Evolutionary conservation across 1,284 basidiomycete species (phyloP), one percentile per base, ranked within the genome.

Genomic region (Gymnopus androsaceus): DNA sequence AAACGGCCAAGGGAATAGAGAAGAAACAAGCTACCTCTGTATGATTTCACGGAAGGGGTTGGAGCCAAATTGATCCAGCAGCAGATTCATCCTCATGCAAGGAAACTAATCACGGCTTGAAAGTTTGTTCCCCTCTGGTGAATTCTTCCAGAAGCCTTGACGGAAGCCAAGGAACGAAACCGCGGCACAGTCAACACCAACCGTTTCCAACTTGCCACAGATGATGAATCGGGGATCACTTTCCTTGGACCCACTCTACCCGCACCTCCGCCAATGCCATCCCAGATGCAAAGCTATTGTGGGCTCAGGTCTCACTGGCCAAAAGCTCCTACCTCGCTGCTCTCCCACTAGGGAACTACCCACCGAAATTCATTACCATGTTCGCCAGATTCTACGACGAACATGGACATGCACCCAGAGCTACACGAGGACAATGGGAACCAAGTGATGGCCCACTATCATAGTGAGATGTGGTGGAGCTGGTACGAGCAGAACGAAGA

Each of bases 371-470:
- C 28, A 23, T 51, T 15, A 15, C n/a, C 5, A 51, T 51, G 50
- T 51, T 51, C 17, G 36, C 21, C 2, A 8, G 9, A 5, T 53
- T 53, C 41, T 53, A 53, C 51, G 28, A n/a, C 27, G 3, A 45
- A 45, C 23, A 53, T 53, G 55, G 55, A 57, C 1, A 45, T 52
- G 38, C 55, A 57, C 30, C 21, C 28, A 0, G 41, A 45, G 19
- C 40, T 51, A 19, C 38, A 25, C 3, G 7, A 31, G 8, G 5
- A 6, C 3, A 6, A 38, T 1, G 55, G 55, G 2, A 23, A 30
- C 4, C 1, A 17, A 3, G 41, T 41, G 1, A 53, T 57, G 28
- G 55, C 42, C 12, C 55, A 7, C 12, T 57, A 57, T 23, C 55
- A 57, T 11, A 42, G 41, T 0, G 31, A 33, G 3, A 34, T 48